Percentiles rank a stretch among this genome's conserved stretches.
Evolutionary conservation across 768 basidiomycete species (phyloP).

Genomic region (Serpula lacrymans): DNA sequence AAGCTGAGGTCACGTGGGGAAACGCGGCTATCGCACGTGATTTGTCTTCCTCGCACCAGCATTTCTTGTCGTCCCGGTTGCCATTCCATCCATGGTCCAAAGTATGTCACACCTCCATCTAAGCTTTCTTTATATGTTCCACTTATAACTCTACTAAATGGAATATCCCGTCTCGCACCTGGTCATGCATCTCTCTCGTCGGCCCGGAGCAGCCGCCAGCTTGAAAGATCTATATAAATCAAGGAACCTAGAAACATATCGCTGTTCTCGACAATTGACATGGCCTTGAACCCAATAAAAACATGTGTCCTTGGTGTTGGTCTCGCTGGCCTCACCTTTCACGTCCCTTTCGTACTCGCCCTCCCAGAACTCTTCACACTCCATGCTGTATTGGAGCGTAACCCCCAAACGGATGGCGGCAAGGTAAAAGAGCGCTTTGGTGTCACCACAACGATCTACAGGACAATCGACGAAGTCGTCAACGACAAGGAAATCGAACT

Average conservation of each 20-base stretch:
- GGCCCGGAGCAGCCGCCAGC: constrained; percentile 5
- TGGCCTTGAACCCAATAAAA: constrained; percentile 45
- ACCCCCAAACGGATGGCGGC: constrained; percentile 56
- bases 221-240: constrained; percentile 6
- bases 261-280: not conserved
- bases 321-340: constrained; percentile 74
- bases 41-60: not conserved
- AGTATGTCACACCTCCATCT: no score
- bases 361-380: constrained; percentile 68
- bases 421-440: constrained; percentile 68
- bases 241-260: not conserved
- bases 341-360: constrained; percentile 74
- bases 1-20: not conserved
- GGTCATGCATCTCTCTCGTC: constrained; percentile 4
- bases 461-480: constrained; percentile 57
- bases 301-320: constrained; percentile 77
- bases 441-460: constrained; percentile 53
- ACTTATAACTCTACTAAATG: no score
- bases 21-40: not conserved
- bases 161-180: constrained; percentile 10
- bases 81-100: no score
- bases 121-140: no score
- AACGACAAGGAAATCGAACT: constrained; percentile 62
- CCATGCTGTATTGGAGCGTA: constrained; percentile 72
- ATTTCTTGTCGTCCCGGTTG: no score